phyloP scores from a whole-genome alignment of 2,329 filamentous ascomycete species.

The Pseudodiploospora longispora region DNA sequence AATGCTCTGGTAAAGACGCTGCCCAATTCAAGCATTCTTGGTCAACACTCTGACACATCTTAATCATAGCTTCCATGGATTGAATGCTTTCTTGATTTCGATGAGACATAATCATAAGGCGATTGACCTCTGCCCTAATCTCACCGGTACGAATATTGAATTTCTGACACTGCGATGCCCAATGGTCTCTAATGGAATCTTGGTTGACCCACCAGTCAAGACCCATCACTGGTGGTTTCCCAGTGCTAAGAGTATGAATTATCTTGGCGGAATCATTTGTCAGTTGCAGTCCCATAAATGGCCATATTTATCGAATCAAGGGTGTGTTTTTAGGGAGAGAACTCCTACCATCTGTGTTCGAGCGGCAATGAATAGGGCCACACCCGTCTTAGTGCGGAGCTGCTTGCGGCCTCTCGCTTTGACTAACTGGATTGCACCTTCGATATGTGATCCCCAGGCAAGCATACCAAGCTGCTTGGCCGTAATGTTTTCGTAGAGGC shows the following conservation, averaged over 20 bases:
- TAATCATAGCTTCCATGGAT: slow-evolving; percentile 43
- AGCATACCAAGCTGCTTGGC: slow-evolving; percentile 45
- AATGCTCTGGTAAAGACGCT: slow-evolving; percentile 39
- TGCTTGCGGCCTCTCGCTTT: slow-evolving; percentile 50
- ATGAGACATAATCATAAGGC: slow-evolving; percentile 36
- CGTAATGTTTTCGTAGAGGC: slow-evolving; percentile 53
- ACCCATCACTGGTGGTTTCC: slow-evolving; percentile 44
- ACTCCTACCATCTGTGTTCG: slow-evolving; percentile 49
- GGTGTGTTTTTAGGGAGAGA: neutral
- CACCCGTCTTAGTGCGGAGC: slow-evolving; percentile 42
- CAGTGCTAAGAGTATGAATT: slow-evolving; percentile 47
- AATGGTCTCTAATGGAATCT: slow-evolving; percentile 40
- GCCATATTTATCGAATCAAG: neutral
- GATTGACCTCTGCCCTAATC: slow-evolving; percentile 46
- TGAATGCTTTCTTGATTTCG: slow-evolving; percentile 43
- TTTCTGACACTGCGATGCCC: slow-evolving; percentile 39
- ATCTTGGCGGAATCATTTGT: slow-evolving; percentile 28
- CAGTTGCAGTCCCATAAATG: no score
- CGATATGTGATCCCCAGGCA: slow-evolving; percentile 57
- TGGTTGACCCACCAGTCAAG: slow-evolving; percentile 51
- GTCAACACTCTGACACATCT: slow-evolving; percentile 43
- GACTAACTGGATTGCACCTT: slow-evolving; percentile 54
- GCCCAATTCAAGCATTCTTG: slow-evolving; percentile 45
- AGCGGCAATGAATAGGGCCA: slow-evolving; percentile 50
- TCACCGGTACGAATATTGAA: slow-evolving; percentile 47